Conservation (phyloP, 176 grass and related monocot species). For the Dendrocalamus sinicus region DNA sequence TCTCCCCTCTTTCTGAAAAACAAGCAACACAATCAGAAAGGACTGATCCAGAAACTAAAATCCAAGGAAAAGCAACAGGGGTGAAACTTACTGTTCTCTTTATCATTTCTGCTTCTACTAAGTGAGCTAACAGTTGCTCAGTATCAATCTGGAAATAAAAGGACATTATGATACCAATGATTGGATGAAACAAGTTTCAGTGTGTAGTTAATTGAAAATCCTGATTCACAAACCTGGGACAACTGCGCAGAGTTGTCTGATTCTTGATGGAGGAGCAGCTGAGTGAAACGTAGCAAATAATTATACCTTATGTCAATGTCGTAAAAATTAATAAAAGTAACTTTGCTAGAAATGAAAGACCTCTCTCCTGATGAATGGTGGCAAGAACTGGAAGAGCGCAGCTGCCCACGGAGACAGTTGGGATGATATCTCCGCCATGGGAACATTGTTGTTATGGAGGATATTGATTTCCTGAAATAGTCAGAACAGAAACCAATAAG, state of each 20-base stretch:
- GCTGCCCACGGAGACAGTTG: conserved; percentile 72
- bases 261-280: conserved; percentile 75
- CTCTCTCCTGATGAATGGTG: conserved; percentile 75
- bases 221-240: conserved; percentile 60
- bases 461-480: conserved; percentile 67
- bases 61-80: background rate
- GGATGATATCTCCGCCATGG: conserved; percentile 53
- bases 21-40: conserved; percentile 26
- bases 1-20: conserved; percentile 61
- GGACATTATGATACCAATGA: background rate
- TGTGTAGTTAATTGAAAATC: background rate
- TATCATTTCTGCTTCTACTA: conserved; percentile 75
- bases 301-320: conserved; percentile 13
- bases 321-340: conserved; percentile 16
- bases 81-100: conserved; percentile 59
- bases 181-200: background rate
- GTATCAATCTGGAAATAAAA: conserved; percentile 68
- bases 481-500: conserved; percentile 28
- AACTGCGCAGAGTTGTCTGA: conserved; percentile 80
- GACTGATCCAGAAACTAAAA: background rate
- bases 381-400: conserved; percentile 68
- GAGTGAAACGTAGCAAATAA: conserved; percentile 20
- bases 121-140: conserved; percentile 68
- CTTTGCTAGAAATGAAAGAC: conserved; percentile 36
- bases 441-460: conserved; percentile 68